Percentiles rank a stretch among this genome's conserved stretches.
Evolutionary conservation across 1,284 basidiomycete genomes (phyloP).

Genomic region (Ganoderma boninense): DNA sequence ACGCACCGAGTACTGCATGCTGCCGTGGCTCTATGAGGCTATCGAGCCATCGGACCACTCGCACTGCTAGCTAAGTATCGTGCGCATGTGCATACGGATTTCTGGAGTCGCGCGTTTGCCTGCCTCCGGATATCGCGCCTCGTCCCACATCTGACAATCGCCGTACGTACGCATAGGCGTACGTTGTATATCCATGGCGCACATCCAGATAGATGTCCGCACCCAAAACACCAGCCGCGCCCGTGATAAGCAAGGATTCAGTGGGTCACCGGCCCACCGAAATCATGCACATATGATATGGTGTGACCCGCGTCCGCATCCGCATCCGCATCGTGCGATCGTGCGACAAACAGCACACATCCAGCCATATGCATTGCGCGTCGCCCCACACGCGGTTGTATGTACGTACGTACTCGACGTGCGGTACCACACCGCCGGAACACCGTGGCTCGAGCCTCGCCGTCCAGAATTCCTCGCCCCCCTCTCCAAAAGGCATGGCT

Average conservation of each 20-base stretch:
- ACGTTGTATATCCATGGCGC: not conserved
- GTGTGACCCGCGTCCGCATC: not conserved
- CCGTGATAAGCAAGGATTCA: no score
- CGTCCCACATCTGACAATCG: no score
- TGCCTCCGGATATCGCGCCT: not conserved
- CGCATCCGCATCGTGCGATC: not conserved
- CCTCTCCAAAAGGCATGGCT: not conserved
- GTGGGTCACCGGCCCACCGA: not conserved
- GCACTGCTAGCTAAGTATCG: no score
- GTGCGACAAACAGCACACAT: not conserved
- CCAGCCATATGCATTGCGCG: not conserved
- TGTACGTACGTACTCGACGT: not conserved
- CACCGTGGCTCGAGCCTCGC: not conserved
- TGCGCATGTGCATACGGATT: not conserved
- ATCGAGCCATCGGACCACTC: conserved; percentile 1
- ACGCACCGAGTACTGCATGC: not conserved
- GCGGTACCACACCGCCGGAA: not conserved
- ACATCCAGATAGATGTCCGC: not conserved
- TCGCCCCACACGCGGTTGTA: not conserved
- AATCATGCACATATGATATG: not conserved
- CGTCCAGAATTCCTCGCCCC: no score
- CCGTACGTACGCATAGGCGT: no score
- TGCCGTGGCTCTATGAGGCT: not conserved
- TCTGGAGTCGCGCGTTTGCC: not conserved
- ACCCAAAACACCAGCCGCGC: not conserved